A percentile compares a stretch with the other conserved stretches of the same genome.
Evolutionary conservation across 805 yeast species (phyloP).

Genomic region (Wickerhamiella shivajii): DNA sequence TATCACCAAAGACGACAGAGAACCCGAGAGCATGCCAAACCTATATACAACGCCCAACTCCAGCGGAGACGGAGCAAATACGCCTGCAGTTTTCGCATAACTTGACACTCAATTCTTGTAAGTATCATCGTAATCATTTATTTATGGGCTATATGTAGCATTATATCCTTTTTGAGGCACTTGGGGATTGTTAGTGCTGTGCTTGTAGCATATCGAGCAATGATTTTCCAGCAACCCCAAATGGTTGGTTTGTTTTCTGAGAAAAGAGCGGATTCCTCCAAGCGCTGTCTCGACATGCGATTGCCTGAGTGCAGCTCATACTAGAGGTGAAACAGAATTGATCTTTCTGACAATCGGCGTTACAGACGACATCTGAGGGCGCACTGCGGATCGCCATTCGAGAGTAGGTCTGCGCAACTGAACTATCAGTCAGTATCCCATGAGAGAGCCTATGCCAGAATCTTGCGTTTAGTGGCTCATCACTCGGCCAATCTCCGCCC

Average conservation of each 20-base stretch:
- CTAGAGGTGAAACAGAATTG: constrained; percentile 30
- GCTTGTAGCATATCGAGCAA: neutral
- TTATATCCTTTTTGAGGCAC: too few relatives aligned
- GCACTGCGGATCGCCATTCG: constrained; percentile 39
- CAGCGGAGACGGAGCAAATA: too few relatives aligned
- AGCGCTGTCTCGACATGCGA: constrained; percentile 13
- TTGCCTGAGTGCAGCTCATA: constrained; percentile 21
- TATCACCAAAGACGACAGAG: too few relatives aligned
- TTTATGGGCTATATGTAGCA: too few relatives aligned
- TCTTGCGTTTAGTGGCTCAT: constrained; percentile 48
- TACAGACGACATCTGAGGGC: constrained; percentile 39
- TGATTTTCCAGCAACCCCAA: constrained; percentile 1
- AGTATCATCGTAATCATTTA: too few relatives aligned
- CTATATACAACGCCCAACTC: too few relatives aligned
- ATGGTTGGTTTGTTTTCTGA: neutral
- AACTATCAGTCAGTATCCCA: constrained; percentile 30
- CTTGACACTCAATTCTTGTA: too few relatives aligned
- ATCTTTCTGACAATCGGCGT: constrained; percentile 23
- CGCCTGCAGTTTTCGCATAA: too few relatives aligned
- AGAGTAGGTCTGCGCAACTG: constrained; percentile 36
- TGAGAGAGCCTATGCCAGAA: constrained; percentile 50
- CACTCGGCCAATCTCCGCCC: constrained; percentile 39
- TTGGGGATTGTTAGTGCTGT: too few relatives aligned
- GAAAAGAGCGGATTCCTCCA: neutral
- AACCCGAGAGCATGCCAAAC: too few relatives aligned